Percentiles rank a stretch among this genome's conserved stretches.
These are phyloP conservation scores for Pseudocercospora fijiensis DNA, from an alignment of 2,329 filamentous ascomycete species.

Conservation along the genomic window DNA sequence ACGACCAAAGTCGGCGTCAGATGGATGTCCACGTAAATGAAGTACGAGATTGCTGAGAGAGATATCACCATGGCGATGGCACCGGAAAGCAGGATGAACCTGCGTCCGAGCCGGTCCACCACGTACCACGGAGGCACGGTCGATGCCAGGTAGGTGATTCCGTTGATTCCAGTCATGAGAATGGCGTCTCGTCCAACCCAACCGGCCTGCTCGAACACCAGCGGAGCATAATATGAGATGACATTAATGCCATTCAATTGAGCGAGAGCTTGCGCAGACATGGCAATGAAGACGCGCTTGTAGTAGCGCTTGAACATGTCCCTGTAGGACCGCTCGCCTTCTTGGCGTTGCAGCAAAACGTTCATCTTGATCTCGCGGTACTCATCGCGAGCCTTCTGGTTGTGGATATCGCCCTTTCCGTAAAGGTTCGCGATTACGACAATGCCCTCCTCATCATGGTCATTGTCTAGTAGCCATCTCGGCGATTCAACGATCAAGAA, in stretches of 20 bases:
- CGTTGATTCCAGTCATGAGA: slow-evolving; percentile 96
- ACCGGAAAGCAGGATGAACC: slow-evolving; percentile 84
- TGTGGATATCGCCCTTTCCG: slow-evolving; percentile 91
- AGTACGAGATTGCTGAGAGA: slow-evolving; percentile 88
- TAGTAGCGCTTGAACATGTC: slow-evolving; percentile 96
- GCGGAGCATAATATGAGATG: slow-evolving; percentile 96
- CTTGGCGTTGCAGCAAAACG: slow-evolving; percentile 86
- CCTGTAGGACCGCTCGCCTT: slow-evolving; percentile 84
- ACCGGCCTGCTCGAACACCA: slow-evolving; percentile 95
- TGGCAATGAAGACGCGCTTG: slow-evolving; percentile 94
- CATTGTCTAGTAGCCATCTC: slow-evolving; percentile 94
- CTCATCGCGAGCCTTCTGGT: slow-evolving; percentile 87
- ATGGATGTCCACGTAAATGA: slow-evolving; percentile 80
- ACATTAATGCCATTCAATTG: slow-evolving; percentile 99
- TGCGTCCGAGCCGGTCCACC: slow-evolving; percentile 86
- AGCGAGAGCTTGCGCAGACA: slow-evolving; percentile 94
- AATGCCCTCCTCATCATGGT: slow-evolving; percentile 97
- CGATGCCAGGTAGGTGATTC: slow-evolving; percentile 82
- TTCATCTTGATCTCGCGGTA: slow-evolving; percentile 99
- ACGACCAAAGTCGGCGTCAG: slow-evolving; percentile 83
- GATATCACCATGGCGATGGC: slow-evolving; percentile 87
- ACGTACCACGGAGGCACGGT: slow-evolving; percentile 97
- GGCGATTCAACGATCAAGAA: slow-evolving; percentile 95
- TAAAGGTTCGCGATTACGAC: slow-evolving; percentile 97
- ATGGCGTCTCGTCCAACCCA: slow-evolving; percentile 89